phyloP scores from a whole-genome alignment of 192 early-diverging fungal species.

The Podila minutissima region DNA sequence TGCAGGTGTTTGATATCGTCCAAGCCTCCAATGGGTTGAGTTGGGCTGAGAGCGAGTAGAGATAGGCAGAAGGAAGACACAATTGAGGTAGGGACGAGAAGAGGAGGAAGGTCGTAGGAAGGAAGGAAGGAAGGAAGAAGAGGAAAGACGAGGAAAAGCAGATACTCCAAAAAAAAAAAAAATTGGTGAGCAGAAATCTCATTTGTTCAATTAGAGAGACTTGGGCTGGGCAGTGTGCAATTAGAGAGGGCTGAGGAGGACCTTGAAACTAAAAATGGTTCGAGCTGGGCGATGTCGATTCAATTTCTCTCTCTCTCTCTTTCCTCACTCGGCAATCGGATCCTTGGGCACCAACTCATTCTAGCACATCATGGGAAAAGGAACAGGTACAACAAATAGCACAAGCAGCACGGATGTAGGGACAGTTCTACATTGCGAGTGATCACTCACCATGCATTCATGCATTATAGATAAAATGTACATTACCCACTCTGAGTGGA shows the following conservation, averaged over 20 bases:
- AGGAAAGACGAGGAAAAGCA: background rate
- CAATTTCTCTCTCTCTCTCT: background rate
- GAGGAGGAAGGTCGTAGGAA: background rate
- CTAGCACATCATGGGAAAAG: slow-evolving; percentile 36
- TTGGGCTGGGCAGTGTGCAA: no score
- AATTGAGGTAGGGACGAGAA: background rate
- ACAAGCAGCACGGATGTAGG: background rate
- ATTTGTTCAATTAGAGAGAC: no score
- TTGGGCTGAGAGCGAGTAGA: background rate
- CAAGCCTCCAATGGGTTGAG: background rate
- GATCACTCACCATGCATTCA: background rate
- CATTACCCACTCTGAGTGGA: slow-evolving; percentile 86
- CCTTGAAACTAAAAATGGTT: no score
- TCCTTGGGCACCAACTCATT: background rate
- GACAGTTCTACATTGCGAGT: background rate
- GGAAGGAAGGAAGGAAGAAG: background rate
- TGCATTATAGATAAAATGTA: slow-evolving; percentile 86
- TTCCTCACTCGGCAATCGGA: background rate
- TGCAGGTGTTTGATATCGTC: no score
- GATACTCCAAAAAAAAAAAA: background rate
- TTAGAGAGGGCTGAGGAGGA: no score
- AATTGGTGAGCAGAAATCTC: no score
- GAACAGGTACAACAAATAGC: slow-evolving; percentile 31
- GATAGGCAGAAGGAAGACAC: background rate
- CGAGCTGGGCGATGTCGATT: no score